Evolutionary conservation across 768 basidiomycete species (phyloP), one percentile per base, ranked within the genome.

Genomic region (Rhizopogon vesiculosus): DNA sequence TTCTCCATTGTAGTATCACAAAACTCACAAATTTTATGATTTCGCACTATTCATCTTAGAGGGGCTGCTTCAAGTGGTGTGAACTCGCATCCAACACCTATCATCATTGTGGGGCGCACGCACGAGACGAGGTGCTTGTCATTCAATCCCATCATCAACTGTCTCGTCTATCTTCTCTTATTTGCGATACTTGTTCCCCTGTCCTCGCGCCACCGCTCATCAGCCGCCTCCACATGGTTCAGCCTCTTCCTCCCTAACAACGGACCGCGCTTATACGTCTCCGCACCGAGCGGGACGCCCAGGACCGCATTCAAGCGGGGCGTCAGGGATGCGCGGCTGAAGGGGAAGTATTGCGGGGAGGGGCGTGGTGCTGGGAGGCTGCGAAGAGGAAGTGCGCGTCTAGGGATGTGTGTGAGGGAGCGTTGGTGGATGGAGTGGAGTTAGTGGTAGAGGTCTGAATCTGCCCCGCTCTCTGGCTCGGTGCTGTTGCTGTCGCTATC

Each of bases 171-270:
- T 8, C 18, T 31, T 46, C 5, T 25, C 25, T 8, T 19, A 18
- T 18, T 33, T 33, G 31, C 18, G 19, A 13, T 33, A 9, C 31
- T 80, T 74, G 44, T 74, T 71, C 1, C 83, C 87, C 85, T 85
- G 10, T 87, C 87, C 16, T 77, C 63, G 57, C 86, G 76, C 89
- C 90, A 98, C 53, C 87, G 79, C 63, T 84, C 84, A 66, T 98
- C 96, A 22, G 81, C 78, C 13, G 82, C 80, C 35, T 90, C 87
- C 0, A 88, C 84, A 7, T 78, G 77, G 55, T 91, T 89, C 29
- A 88, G 70, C 52, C 91, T 76, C 53, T 83, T 81, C 57, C 94
- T 76, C 54, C 76, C 60, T 50, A 94, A 63, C 33, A 99, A 60
- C 7, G 84, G 84, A 3, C 76, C 77, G 15, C 85, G 78, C 59